These are phyloP conservation scores for Magnusiomyces ingens DNA, from an alignment of 1,139 yeast genomes.

Conservation along the genomic window DNA sequence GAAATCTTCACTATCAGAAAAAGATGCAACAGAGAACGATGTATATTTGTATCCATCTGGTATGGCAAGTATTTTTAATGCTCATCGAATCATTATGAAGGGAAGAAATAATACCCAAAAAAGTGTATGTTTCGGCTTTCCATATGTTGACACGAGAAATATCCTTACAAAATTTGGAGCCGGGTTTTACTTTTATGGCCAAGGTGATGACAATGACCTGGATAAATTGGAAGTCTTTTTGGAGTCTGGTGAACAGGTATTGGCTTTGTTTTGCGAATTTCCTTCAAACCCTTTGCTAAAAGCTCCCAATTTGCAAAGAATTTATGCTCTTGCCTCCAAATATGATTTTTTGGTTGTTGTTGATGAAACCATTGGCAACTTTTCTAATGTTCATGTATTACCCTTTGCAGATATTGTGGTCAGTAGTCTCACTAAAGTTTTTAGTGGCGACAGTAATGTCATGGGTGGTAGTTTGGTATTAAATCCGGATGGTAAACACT, in stretches of 20 bases:
- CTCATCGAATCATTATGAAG: slow-evolving; percentile 61
- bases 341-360: slow-evolving; percentile 72
- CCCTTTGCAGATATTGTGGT: slow-evolving; percentile 82
- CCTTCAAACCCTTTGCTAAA: slow-evolving; percentile 88
- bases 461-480: slow-evolving; percentile 88
- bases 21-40: slow-evolving; percentile 46
- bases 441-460: slow-evolving; percentile 91
- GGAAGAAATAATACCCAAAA: slow-evolving; percentile 34
- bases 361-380: slow-evolving; percentile 92
- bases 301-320: slow-evolving; percentile 66
- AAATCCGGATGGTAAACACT: slow-evolving; percentile 57
- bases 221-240: slow-evolving; percentile 56
- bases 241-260: slow-evolving; percentile 53
- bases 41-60: slow-evolving; percentile 85
- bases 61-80: slow-evolving; percentile 83
- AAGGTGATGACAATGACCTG: slow-evolving; percentile 71
- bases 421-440: slow-evolving; percentile 83
- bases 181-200: slow-evolving; percentile 67
- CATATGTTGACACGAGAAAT: slow-evolving; percentile 87
- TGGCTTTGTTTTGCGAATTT: slow-evolving; percentile 81
- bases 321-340: slow-evolving; percentile 59
- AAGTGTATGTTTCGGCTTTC: slow-evolving; percentile 90
- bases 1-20: slow-evolving; percentile 20
- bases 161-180: slow-evolving; percentile 87
- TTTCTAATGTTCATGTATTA: slow-evolving; percentile 72